phyloP scores from a whole-genome alignment of 2,329 filamentous ascomycete genomes.

The Fusarium penzigii region DNA sequence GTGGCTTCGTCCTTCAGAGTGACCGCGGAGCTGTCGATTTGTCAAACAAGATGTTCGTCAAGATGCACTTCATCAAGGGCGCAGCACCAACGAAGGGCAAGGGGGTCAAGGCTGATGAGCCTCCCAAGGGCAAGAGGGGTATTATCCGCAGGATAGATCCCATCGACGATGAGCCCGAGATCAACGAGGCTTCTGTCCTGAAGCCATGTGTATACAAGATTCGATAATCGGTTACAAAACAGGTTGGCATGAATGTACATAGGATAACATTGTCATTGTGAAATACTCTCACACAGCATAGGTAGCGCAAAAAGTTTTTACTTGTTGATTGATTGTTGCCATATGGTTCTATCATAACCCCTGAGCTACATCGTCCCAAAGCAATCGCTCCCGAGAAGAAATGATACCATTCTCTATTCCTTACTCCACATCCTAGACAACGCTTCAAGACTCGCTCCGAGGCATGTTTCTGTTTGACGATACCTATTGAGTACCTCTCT shows the following conservation, averaged over 20 bases:
- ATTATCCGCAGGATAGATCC: slow-evolving; percentile 57
- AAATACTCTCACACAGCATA: slow-evolving; percentile 19
- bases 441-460: neutral
- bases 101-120: slow-evolving; percentile 60
- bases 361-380: neutral
- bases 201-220: slow-evolving; percentile 98
- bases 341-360: slow-evolving; percentile 8
- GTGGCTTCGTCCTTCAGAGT: slow-evolving; percentile 82
- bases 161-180: slow-evolving; percentile 60
- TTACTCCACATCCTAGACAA: slow-evolving; percentile 2
- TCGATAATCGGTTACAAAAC: slow-evolving; percentile 47
- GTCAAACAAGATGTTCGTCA: slow-evolving; percentile 97
- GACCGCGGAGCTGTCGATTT: slow-evolving; percentile 70
- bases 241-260: slow-evolving; percentile 1
- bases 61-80: slow-evolving; percentile 92
- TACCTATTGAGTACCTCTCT: neutral
- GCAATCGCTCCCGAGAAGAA: too few species aligned
- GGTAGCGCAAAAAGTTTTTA: slow-evolving; percentile 12
- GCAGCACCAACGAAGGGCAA: slow-evolving; percentile 75
- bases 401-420: neutral
- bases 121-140: slow-evolving; percentile 54
- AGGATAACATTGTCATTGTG: slow-evolving; percentile 10
- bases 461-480: neutral
- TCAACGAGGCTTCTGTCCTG: slow-evolving; percentile 66
- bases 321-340: slow-evolving; percentile 10